Evolutionary conservation across 768 basidiomycete species (phyloP).

Genomic region (Hypsizygus marmoreus): DNA sequence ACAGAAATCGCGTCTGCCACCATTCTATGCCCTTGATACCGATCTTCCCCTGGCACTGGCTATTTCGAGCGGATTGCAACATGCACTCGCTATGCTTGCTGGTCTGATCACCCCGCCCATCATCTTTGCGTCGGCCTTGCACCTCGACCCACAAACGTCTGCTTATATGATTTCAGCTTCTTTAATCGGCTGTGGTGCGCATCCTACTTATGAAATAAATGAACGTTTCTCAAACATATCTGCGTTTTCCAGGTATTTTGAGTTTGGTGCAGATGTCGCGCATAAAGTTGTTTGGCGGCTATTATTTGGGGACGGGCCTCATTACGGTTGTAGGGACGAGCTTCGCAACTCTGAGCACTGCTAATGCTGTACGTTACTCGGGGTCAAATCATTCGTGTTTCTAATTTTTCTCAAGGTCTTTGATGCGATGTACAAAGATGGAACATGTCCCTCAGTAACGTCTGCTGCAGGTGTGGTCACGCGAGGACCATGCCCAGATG

Average conservation of each 20-base stretch:
- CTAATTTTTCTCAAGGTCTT: constrained; percentile 54
- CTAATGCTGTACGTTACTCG: constrained; percentile 53
- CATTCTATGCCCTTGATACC: constrained; percentile 75
- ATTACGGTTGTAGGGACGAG: constrained; percentile 82
- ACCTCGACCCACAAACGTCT: constrained; percentile 56
- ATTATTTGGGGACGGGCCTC: constrained; percentile 79
- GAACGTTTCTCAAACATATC: background rate
- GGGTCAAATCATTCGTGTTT: background rate
- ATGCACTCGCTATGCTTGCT: constrained; percentile 81
- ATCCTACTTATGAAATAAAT: background rate
- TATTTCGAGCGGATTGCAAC: constrained; percentile 72
- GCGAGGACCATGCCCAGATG: constrained; percentile 70
- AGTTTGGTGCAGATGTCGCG: constrained; percentile 82
- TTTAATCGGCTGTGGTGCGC: constrained; percentile 74
- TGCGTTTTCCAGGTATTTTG: constrained; percentile 56
- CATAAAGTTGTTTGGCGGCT: constrained; percentile 57
- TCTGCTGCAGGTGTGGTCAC: constrained; percentile 60
- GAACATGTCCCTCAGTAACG: constrained; percentile 68
- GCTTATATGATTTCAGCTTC: constrained; percentile 83
- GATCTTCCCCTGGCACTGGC: constrained; percentile 75
- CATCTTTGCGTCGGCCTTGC: constrained; percentile 68
- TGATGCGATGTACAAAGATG: constrained; percentile 73
- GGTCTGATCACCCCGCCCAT: constrained; percentile 85
- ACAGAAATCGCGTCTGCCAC: constrained; percentile 46
- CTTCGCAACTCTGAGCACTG: constrained; percentile 77